These are phyloP conservation scores for Phytophthora capsici DNA, from an alignment of 352 stramenopile genomes.

Conservation along the genomic window DNA sequence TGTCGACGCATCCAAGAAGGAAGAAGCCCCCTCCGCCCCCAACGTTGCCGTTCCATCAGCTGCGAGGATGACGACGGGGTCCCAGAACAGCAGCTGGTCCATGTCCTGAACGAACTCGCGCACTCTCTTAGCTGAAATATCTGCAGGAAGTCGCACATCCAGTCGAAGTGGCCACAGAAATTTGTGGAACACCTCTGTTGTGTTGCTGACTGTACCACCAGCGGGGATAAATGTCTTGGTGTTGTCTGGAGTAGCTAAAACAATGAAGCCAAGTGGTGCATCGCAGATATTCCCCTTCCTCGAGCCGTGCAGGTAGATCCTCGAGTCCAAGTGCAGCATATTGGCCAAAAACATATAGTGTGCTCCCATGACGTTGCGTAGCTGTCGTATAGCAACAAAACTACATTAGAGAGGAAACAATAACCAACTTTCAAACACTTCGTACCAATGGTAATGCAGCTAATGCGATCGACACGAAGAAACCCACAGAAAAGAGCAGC, in stretches of 20 bases:
- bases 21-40: constrained; percentile 28
- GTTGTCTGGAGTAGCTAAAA: constrained; percentile 60
- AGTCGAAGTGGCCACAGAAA: constrained; percentile 63
- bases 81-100: constrained; percentile 59
- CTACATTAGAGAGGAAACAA: neutral
- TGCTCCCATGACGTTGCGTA: constrained; percentile 73
- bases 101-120: constrained; percentile 72
- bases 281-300: constrained; percentile 59
- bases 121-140: constrained; percentile 40
- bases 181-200: constrained; percentile 58
- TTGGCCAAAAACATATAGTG: constrained; percentile 84
- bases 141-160: constrained; percentile 50
- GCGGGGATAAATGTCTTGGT: constrained; percentile 76
- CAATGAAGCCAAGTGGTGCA: constrained; percentile 70
- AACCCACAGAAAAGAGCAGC: constrained; percentile 68
- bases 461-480: constrained; percentile 71
- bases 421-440: neutral
- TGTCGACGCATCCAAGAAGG: constrained; percentile 38
- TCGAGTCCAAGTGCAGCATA: constrained; percentile 66
- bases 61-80: constrained; percentile 36
- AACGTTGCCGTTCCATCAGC: constrained; percentile 30
- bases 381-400: constrained; percentile 32
- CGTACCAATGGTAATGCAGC: constrained; percentile 62
- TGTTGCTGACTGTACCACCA: constrained; percentile 54
- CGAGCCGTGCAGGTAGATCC: constrained; percentile 51